Base-by-base conservation (phyloP, 345 rosid genomes). In the Lepidium sativum region DNA sequence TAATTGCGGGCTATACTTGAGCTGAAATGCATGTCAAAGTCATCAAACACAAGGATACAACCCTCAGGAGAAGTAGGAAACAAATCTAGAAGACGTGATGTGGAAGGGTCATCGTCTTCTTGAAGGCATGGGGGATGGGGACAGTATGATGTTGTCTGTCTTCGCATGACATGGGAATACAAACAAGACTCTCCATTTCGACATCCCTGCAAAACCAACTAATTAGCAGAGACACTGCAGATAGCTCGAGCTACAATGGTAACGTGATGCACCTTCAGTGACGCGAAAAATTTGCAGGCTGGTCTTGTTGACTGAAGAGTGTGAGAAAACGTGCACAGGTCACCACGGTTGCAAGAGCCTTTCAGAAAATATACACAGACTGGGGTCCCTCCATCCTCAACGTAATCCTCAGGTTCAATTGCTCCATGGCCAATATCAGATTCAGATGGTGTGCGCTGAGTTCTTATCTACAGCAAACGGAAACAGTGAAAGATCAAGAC, bases 331-430 rank as follows among this genome's bases (percentile, higher is more conserved):
- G 56, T 23, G 75, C 98, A 92, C 10, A 62, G 70, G 69, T 69
- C 76, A 69, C 98, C 95, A 63, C 75, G 80, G 73, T 65, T 89
- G 84, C 98, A 92, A 70, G 42, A 54, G 69, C 98, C 98, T n/a
- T 75, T 85, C 38, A 63, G 37, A 63, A 87, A 92, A 81, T 76
- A 87, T 16, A 84, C 79, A 72, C 98, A 92, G 18, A 68, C 34
- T 59, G 87, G 60, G 67, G 71, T 54, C 57, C 60, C 77, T 16
- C 63, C 74, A 23, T 63, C 45, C 63, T 52, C 73, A 56, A 50
- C 29, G 55, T 69, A 74, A 37, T 9, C 74, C 60, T 61, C 71
- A 41, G 69, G 77, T 49, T 71, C 55, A 47, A 21, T 43, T 70
- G 49, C 50, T 27, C 35, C 50, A 66, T 50, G 66, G 31, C 51